Evolutionary conservation across 2,329 filamentous ascomycete genomes (phyloP), one percentile per base, ranked within the genome.

Genomic region (Apiospora marii): DNA sequence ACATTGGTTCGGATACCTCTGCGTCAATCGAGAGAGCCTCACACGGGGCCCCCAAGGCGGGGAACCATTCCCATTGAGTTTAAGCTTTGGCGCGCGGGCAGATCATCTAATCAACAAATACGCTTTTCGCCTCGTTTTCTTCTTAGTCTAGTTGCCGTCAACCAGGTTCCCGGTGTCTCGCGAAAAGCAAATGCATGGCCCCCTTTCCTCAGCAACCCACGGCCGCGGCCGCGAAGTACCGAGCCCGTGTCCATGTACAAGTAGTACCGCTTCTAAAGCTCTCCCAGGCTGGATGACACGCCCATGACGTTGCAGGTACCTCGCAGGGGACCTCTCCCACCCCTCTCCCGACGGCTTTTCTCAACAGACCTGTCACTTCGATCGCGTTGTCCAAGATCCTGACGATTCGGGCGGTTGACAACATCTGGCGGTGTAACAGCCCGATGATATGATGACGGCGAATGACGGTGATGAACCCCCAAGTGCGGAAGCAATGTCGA

Each of bases 101-200:
- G 34, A 64, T 41, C 58, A 64, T 64, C 58, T 41, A 64, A 41
- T 41, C 58, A 4, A 34, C n/a, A n/a, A 22, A 22, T 34, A 64
- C 41, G 13, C n/a, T n/a, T 37, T n/a, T n/a, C 3, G 19, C 19
- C 12, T 37, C 34, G 19, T 22, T 41, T 16, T 3, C 12, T 22
- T 22, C 3, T 12, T n/a, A 19, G 16, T n/a, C 1, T 16, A n/a
- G n/a, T 27, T 24, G 49, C 58, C 58, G 14, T n/a, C 2, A 41
- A 64, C 58, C 58, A 30, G 58, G 34, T 64, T 64, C 22, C 34
- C 22, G 58, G 58, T 64, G 58, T 64, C 58, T 64, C 34, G 58
- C 58, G 34, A 64, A 64, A 64, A 64, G 19, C 34, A 34, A 64
- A 4, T 8, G 16, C 27, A 27, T 16, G 30, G 19, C 19, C 19